These are phyloP conservation scores for Candida coleopterorum DNA, from an alignment of 805 yeast species.

Conservation along the genomic window DNA sequence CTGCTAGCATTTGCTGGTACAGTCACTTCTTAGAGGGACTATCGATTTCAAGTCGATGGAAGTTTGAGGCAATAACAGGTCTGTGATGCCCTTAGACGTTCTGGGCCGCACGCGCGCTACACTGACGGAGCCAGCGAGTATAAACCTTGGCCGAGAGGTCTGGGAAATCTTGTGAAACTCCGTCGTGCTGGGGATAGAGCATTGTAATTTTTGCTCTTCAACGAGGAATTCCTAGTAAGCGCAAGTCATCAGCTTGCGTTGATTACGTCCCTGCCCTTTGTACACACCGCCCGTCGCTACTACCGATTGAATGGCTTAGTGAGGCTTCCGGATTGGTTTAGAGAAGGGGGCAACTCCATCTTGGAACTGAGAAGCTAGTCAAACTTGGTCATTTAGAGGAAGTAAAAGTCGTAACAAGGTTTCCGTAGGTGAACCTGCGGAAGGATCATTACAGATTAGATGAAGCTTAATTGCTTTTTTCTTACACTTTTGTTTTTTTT, in stretches of 20 bases:
- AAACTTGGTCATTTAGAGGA: slow-evolving; percentile 2
- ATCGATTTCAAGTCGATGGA: slow-evolving; percentile 41
- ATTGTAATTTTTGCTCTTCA: slow-evolving; percentile 5
- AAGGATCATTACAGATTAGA: slow-evolving; percentile 1
- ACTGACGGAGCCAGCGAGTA: slow-evolving; percentile 44
- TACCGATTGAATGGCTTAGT: slow-evolving; percentile 6
- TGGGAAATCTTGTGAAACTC: slow-evolving; percentile 41
- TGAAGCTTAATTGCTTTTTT: slow-evolving; percentile 1
- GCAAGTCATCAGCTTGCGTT: slow-evolving; percentile 6
- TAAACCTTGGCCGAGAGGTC: slow-evolving; percentile 29
- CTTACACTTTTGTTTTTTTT: background rate
- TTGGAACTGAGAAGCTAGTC: slow-evolving; percentile 2
- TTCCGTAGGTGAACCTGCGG: slow-evolving; percentile 3
- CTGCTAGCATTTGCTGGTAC: slow-evolving; percentile 32
- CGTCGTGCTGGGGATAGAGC: slow-evolving; percentile 21
- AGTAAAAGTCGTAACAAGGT: slow-evolving; percentile 2
- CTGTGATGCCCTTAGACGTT: slow-evolving; percentile 45
- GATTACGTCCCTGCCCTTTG: slow-evolving; percentile 4
- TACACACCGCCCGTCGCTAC: slow-evolving; percentile 6
- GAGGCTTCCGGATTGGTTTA: slow-evolving; percentile 5
- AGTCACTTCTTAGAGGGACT: slow-evolving; percentile 39
- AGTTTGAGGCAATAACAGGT: slow-evolving; percentile 44
- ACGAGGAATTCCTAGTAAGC: slow-evolving; percentile 5
- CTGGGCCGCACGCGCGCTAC: slow-evolving; percentile 47
- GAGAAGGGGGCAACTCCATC: slow-evolving; percentile 4